phyloP scores from a whole-genome alignment of 2,329 filamentous ascomycete species.

The Trichoderma atroviride region DNA sequence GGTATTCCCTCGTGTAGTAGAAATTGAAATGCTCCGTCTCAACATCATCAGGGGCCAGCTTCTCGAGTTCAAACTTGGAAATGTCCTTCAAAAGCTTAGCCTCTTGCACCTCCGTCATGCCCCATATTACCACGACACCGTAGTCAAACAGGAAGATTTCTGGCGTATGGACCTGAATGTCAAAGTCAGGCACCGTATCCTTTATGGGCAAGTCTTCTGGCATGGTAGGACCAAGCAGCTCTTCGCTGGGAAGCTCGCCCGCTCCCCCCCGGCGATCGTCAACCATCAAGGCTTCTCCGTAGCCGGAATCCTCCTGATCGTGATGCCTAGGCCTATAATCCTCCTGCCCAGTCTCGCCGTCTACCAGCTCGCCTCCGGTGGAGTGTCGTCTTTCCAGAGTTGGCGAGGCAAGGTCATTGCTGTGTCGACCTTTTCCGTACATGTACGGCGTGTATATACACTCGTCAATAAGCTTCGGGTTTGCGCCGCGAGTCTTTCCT shows the following conservation, averaged over 20 bases:
- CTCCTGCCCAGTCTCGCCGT: conserved; percentile 44
- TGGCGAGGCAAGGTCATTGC: conserved; percentile 40
- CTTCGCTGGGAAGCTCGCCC: conserved; percentile 36
- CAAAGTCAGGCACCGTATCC: conserved; percentile 68
- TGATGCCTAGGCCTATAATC: conserved; percentile 65
- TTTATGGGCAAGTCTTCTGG: conserved; percentile 45
- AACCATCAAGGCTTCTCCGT: conserved; percentile 36
- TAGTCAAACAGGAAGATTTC: conserved; percentile 98
- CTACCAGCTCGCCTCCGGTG: conserved; percentile 66
- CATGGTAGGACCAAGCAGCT: conserved; percentile 40
- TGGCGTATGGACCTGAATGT: conserved; percentile 85
- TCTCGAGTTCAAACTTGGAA: conserved; percentile 90
- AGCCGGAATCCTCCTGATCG: conserved; percentile 39
- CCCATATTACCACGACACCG: conserved; percentile 97
- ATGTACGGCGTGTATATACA: conserved; percentile 96
- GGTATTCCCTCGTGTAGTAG: conserved; percentile 97
- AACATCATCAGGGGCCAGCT: conserved; percentile 82
- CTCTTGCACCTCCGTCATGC: conserved; percentile 90
- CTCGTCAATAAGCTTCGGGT: conserved; percentile 92
- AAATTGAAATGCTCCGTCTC: conserved; percentile 99
- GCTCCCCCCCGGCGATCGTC: conserved; percentile 34
- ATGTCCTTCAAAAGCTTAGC: conserved; percentile 91
- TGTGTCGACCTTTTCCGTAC: conserved; percentile 57
- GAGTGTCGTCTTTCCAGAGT: conserved; percentile 71
- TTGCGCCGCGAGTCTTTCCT: conserved; percentile 73